phyloP scores from a whole-genome alignment of 2,329 filamentous ascomycete species.

The Colletotrichum sp. region DNA sequence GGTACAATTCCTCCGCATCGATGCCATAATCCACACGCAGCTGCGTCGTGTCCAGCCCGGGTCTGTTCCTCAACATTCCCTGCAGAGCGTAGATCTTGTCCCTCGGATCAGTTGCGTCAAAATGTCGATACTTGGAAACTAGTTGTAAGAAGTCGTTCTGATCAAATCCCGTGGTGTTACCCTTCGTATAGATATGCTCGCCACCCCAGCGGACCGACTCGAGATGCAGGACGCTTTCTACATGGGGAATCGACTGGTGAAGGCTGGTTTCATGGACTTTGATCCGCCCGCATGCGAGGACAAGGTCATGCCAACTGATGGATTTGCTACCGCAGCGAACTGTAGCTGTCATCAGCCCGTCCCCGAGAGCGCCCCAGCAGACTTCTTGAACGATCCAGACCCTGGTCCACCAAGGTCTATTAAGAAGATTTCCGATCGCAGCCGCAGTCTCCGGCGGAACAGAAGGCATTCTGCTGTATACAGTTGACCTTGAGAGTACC shows the following conservation, averaged over 20 bases:
- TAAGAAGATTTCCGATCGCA: neutral
- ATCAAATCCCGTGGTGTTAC: neutral
- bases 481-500: neutral
- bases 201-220: neutral
- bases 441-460: neutral
- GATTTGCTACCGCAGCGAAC: neutral
- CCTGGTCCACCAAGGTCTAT: neutral
- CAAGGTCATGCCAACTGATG: neutral
- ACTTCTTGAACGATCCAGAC: slow-evolving; percentile 1
- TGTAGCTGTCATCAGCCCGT: neutral
- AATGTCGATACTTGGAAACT: neutral
- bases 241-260: neutral
- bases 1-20: neutral
- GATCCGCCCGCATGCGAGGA: neutral
- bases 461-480: neutral
- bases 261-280: neutral
- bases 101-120: slow-evolving; percentile 18
- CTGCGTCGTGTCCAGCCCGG: neutral
- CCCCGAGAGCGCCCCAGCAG: neutral
- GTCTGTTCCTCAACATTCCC: slow-evolving; percentile 2
- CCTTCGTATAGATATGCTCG: neutral
- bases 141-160: neutral
- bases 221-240: neutral
- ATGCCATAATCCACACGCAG: neutral
- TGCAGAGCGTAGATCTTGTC: slow-evolving; percentile 24